Evolutionary conservation across 768 basidiomycete species (phyloP), one percentile per base, ranked within the genome.

Genomic region (Russula emetica): DNA sequence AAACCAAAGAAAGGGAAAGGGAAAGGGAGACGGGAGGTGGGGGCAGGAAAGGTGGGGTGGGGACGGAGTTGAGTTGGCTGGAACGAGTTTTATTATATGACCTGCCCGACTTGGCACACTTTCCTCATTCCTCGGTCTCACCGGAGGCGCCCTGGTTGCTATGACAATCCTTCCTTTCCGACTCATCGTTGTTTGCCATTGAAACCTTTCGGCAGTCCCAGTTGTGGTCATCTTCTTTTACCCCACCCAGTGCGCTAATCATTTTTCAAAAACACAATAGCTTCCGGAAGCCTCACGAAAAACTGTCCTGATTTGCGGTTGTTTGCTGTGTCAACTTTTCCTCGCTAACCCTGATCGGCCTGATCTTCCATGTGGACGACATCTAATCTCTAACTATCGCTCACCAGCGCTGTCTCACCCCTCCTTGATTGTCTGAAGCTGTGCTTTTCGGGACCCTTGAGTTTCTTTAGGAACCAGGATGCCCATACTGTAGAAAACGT

Each of bases 91-190:
- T 36, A 36, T 36, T 36, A 36, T 36, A 13, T 36, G 34, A 11
- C 34, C 3, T 4, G 36, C 4, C 38, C 7, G 6, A 4, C 36
- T 30, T 6, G 5, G 30, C 30, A 0, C 38, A 7, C 38, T 40
- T 40, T 16, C 38, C 30, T 51, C 18, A 0, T 8, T 13, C 1
- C 10, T 61, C 60, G 60, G 60, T 20, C 52, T 54, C 40, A 53
- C 44, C 60, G 60, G 60, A 20, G 5, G 26, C 11, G 58, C 36
- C 49, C 36, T 30, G 49, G 59, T 52, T 42, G 50, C 38, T n/a
- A 52, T 60, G 50, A 14, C 59, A n/a, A 28, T 14, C n/a, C n/a
- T n/a, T n/a, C n/a, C n/a, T n/a, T n/a, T n/a, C n/a, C n/a, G 14
- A 22, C 16, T 18, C 24, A 8, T 14, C 18, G 1, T 44, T 8